Base-by-base conservation (phyloP, 2,329 filamentous ascomycete genomes). In the Fusarium sacchari region DNA sequence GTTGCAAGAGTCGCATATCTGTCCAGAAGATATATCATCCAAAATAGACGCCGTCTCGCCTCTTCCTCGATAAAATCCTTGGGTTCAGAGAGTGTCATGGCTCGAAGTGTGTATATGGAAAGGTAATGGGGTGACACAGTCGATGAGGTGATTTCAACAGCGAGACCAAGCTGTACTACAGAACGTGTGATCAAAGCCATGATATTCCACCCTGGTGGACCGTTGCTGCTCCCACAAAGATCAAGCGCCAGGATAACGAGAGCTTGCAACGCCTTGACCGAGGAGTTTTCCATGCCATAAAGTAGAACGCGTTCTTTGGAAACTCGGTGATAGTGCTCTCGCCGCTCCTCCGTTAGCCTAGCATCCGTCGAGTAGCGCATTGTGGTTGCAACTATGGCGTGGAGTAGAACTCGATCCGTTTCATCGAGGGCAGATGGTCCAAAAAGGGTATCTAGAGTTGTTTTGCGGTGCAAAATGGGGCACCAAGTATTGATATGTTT, bases 21-120 rank as follows among this genome's bases (percentile, higher is more conserved):
- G 80, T 98, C 95, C 11, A 98, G 87, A 18, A 97, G 84, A 79
- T 97, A 98, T 17, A 97, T 91, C 91, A 97, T 96, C 95, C 95
- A 98, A 81, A 98, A 97, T 2, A 97, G 85, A 32, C 95, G 88
- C 34, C 95, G 88, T 34, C 95, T 87, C 46, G 93, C 93, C 81
- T 98, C 95, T 69, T 97, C 95, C 79, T 97, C 95, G 63, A 97
- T 92, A 81, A 95, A 97, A 69, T 94, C 93, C 57, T 90, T 91
- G 0, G 95, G 89, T 69, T 97, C 94, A 0, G 94, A 93, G 0
- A 97, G 85, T 6, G 96, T 91, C 85, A 95, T 95, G 22, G 95
- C 94, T 61, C 95, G 88, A 49, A 97, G 85, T 0, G 95, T 97
- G 80, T 97, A 97, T 52, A 97, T 97, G 1, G 95, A 97, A 5